Conservation (phyloP, 2,329 filamentous ascomycete genomes). For the Dactylellina haptotyla region DNA sequence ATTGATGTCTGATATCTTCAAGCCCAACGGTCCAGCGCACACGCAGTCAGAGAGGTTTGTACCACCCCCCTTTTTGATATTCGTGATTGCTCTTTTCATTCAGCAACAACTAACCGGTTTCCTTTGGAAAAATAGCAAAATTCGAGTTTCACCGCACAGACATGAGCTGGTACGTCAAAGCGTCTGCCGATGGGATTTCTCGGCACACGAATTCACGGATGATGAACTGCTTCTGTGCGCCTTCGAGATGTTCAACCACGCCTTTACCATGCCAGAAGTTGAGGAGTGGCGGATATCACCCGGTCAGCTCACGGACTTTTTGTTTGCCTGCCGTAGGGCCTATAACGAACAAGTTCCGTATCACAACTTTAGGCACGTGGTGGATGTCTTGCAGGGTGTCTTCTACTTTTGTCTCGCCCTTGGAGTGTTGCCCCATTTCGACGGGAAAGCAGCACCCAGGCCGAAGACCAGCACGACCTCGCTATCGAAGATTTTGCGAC, state of each 20-base stretch:
- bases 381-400: constrained; percentile 92
- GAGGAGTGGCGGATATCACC: constrained; percentile 81
- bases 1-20: constrained; percentile 89
- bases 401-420: constrained; percentile 89
- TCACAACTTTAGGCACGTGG: constrained; percentile 97
- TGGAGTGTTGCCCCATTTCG: constrained; percentile 72
- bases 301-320: constrained; percentile 85
- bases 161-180: constrained; percentile 73
- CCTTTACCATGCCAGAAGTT: constrained; percentile 81
- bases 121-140: constrained; percentile 64
- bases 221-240: constrained; percentile 89
- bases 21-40: constrained; percentile 71
- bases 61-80: constrained; percentile 58
- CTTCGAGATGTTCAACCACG: constrained; percentile 89
- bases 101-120: constrained; percentile 16
- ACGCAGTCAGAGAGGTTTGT: constrained; percentile 70
- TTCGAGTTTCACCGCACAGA: constrained; percentile 74
- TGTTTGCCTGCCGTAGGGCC: constrained; percentile 88
- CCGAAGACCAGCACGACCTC: constrained; percentile 49
- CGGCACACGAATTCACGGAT: constrained; percentile 86
- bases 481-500: constrained; percentile 70
- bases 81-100: constrained; percentile 24
- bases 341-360: constrained; percentile 97
- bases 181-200: constrained; percentile 85
- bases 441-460: constrained; percentile 41